Evolutionary conservation across 192 early-diverging fungal species (phyloP).

Genomic region (Piromyces finnis): DNA sequence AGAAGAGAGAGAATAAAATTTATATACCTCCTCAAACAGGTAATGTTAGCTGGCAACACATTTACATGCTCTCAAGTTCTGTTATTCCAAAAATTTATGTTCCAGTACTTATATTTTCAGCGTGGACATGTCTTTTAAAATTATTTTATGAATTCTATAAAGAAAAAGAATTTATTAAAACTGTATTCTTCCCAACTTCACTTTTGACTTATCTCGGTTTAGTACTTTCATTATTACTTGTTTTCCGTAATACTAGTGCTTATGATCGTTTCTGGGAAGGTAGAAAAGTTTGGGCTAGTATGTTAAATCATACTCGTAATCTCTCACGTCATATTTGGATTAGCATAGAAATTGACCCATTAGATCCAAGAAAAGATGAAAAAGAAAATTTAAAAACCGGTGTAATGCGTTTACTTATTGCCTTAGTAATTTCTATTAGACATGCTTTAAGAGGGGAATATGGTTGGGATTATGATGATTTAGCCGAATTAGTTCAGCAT

Average conservation of each 20-base stretch:
- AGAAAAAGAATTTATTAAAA: background rate
- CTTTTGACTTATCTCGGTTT: background rate
- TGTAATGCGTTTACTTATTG: slow-evolving; percentile 57
- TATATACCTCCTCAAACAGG: background rate
- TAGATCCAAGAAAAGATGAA: slow-evolving; percentile 1
- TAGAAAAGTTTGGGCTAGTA: slow-evolving; percentile 56
- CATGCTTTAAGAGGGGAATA: slow-evolving; percentile 66
- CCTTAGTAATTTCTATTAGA: slow-evolving; percentile 62
- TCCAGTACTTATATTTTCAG: background rate
- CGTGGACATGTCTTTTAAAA: background rate
- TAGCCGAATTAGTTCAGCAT: slow-evolving; percentile 39
- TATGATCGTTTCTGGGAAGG: slow-evolving; percentile 80
- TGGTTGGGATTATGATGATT: slow-evolving; percentile 46
- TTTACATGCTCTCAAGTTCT: background rate
- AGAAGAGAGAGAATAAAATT: background rate
- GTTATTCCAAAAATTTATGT: background rate
- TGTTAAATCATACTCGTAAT: slow-evolving; percentile 52
- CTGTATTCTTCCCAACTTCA: background rate
- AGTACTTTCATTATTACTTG: slow-evolving; percentile 34
- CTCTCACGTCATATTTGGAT: slow-evolving; percentile 65
- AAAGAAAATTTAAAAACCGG: slow-evolving; percentile 42
- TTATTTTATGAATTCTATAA: background rate
- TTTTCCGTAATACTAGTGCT: slow-evolving; percentile 68
- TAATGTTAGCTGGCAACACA: background rate
- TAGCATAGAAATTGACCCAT: slow-evolving; percentile 6